Percentiles rank a stretch among this genome's conserved stretches.
phyloP scores from a whole-genome alignment of 768 basidiomycete genomes.

The Mycena filopes region DNA sequence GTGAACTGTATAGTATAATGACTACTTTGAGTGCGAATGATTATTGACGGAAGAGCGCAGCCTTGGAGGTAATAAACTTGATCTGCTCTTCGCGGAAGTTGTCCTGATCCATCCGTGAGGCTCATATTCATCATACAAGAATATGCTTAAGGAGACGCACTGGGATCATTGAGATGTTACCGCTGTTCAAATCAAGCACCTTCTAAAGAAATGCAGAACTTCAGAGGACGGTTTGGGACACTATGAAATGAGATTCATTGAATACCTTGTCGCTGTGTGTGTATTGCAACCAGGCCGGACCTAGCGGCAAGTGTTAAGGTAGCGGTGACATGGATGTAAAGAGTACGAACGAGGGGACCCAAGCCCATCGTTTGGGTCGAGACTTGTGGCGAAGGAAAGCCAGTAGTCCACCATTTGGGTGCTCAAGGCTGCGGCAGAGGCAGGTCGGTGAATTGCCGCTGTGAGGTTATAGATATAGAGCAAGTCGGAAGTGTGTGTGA shows the following conservation, averaged over 20 bases:
- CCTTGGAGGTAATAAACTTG: neutral
- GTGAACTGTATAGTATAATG: too few relatives aligned
- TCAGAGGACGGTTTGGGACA: too few relatives aligned
- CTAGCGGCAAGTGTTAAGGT: neutral
- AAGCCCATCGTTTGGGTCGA: constrained; percentile 54
- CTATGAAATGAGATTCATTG: neutral
- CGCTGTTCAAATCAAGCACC: neutral
- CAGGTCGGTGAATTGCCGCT: constrained; percentile 14
- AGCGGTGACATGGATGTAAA: neutral
- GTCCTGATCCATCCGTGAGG: neutral
- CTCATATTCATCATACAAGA: neutral
- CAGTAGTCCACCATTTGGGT: constrained; percentile 54
- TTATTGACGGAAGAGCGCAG: neutral
- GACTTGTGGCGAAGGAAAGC: constrained; percentile 55
- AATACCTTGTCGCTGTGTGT: neutral
- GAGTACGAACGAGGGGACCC: constrained; percentile 34
- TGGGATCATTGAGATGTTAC: neutral
- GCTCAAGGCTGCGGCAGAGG: constrained; percentile 40
- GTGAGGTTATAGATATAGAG: constrained; percentile 40
- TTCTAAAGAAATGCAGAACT: neutral
- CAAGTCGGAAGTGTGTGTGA: constrained; percentile 43
- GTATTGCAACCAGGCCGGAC: constrained; percentile 12
- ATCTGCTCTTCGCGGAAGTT: constrained; percentile 3
- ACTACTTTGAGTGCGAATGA: too few relatives aligned
- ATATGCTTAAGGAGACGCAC: neutral